These are phyloP conservation scores for Serendipita sp. DNA, from an alignment of 768 basidiomycete species.

Conservation along the genomic window DNA sequence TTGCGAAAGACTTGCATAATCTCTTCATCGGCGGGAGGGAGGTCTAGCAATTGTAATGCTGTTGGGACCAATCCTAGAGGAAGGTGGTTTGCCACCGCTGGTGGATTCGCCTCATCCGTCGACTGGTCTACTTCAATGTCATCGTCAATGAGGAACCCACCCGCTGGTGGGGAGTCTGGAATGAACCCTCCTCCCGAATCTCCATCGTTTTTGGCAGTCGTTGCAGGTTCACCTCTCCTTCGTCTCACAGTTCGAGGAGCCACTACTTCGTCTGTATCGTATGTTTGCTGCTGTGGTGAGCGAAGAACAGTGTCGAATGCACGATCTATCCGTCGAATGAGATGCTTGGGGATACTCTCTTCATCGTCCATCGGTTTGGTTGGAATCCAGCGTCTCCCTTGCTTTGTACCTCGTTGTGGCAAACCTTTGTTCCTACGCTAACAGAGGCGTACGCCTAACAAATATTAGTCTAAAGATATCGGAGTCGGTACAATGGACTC, in stretches of 20 bases:
- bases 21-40: constrained; percentile 48
- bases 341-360: neutral
- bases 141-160: neutral
- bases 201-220: neutral
- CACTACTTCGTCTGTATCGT: neutral
- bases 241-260: neutral
- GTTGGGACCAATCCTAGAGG: constrained; percentile 39
- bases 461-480: neutral
- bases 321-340: neutral
- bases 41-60: constrained; percentile 45
- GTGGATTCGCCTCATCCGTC: constrained; percentile 6
- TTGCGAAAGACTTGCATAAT: constrained; percentile 56
- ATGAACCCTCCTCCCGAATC: neutral
- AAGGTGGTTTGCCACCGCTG: constrained; percentile 22
- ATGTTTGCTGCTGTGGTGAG: neutral
- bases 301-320: neutral
- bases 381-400: neutral
- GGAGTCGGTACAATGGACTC: neutral
- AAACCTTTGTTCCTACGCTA: neutral
- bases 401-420: no score
- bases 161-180: neutral
- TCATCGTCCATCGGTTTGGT: neutral
- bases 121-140: neutral
- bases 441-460: neutral
- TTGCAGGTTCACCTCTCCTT: neutral